Conservation (phyloP, 495 filamentous ascomycete genomes). For the Penicillium canescens region DNA sequence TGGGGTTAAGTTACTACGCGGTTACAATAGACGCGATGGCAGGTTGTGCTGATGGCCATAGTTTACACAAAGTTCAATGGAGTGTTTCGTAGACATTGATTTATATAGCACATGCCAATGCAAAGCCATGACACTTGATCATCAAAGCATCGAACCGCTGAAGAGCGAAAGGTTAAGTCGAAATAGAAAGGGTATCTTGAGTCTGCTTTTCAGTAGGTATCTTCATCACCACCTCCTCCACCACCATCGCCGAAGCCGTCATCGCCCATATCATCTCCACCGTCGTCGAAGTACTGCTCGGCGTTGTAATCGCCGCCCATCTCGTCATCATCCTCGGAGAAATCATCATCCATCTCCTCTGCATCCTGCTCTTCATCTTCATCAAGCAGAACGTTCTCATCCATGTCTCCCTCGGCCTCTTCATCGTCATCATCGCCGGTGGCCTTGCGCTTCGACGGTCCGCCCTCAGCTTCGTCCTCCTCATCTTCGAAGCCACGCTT, state of each 20-base stretch:
- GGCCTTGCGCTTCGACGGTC: constrained; percentile 24
- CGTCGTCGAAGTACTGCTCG: constrained; percentile 65
- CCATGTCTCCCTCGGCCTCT: constrained; percentile 30
- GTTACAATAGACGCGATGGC: no score
- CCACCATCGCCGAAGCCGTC: constrained; percentile 51
- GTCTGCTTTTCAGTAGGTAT: constrained; percentile 39
- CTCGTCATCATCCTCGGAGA: constrained; percentile 56
- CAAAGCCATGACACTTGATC: constrained; percentile 1
- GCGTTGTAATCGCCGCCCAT: constrained; percentile 64
- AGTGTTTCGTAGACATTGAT: not conserved
- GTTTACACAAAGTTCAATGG: no score
- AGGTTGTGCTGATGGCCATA: no score
- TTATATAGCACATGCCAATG: not conserved
- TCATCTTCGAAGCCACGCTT: constrained; percentile 50
- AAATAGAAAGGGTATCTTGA: constrained; percentile 40
- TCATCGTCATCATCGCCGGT: constrained; percentile 41
- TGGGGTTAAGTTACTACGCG: not conserved
- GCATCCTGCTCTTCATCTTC: constrained; percentile 51
- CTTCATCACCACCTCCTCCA: constrained; percentile 51
- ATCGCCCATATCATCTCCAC: constrained; percentile 58
- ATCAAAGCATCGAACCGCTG: constrained; percentile 10
- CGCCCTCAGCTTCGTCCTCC: constrained; percentile 40
- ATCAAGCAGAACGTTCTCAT: constrained; percentile 39
- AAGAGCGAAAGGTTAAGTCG: constrained; percentile 8
- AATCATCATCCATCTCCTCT: constrained; percentile 58